phyloP scores from a whole-genome alignment of 1,284 basidiomycete genomes.

The Heterobasidion annosum region DNA sequence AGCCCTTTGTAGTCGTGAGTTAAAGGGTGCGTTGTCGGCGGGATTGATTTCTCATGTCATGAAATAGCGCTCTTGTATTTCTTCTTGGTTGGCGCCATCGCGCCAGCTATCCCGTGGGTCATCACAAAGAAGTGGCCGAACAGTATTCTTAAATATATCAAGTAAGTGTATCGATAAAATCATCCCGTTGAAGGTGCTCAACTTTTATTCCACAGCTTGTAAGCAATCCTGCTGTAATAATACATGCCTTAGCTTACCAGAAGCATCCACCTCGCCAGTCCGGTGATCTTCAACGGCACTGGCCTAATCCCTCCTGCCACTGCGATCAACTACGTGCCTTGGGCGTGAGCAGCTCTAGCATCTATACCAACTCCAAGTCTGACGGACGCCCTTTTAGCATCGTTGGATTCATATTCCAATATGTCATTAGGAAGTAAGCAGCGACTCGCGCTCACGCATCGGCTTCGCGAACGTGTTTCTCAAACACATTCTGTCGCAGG shows the following conservation, averaged over 20 bases:
- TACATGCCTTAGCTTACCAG: not conserved
- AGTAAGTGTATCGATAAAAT: conserved; percentile 20
- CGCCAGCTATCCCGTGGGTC: conserved; percentile 30
- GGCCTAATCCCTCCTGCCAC: conserved; percentile 30
- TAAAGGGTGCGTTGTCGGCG: not conserved
- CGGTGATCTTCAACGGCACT: conserved; percentile 20
- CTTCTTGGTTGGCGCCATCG: conserved; percentile 36
- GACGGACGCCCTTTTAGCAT: conserved; percentile 5
- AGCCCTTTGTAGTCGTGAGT: not conserved
- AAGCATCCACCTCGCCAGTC: not conserved
- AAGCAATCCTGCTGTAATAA: not conserved
- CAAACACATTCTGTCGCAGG: not conserved
- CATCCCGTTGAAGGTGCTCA: not conserved
- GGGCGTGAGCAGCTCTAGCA: conserved; percentile 13
- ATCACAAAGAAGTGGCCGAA: conserved; percentile 24
- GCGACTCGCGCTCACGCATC: not conserved
- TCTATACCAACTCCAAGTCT: not conserved
- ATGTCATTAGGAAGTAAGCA: conserved; percentile 21
- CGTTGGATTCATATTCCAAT: conserved; percentile 33
- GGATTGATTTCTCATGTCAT: not conserved
- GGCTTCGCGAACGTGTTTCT: not conserved
- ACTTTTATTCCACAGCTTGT: not conserved
- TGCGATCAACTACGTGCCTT: conserved; percentile 32
- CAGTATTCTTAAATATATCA: conserved; percentile 32
- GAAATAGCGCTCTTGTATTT: conserved; percentile 26